Evolutionary conservation across 805 yeast species (phyloP).

Genomic region (Pichia cephalocereana): DNA sequence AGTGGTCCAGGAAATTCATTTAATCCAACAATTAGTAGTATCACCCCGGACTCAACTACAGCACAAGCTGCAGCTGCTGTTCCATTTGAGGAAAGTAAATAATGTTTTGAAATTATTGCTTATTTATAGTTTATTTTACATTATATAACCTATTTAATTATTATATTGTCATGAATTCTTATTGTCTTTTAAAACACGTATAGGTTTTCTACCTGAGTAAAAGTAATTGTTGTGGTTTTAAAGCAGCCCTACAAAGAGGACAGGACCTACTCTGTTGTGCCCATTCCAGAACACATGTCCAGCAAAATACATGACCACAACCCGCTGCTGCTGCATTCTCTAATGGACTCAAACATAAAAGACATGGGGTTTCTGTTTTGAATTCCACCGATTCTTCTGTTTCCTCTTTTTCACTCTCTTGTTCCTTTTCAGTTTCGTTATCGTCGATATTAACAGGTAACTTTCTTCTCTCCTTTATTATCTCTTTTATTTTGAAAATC

Average conservation of each 20-base stretch:
- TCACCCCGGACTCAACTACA: conserved; percentile 15
- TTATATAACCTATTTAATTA: neutral
- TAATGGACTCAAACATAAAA: conserved; percentile 78
- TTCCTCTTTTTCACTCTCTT: conserved; percentile 44
- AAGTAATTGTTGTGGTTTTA: conserved; percentile 57
- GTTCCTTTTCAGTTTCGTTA: neutral
- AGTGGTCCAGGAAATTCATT: neutral
- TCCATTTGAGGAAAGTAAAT: conserved; percentile 16
- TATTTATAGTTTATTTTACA: neutral
- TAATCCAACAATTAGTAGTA: conserved; percentile 12
- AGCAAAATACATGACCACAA: conserved; percentile 92
- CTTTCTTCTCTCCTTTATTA: neutral
- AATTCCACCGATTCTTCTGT: conserved; percentile 53
- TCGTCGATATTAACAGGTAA: neutral
- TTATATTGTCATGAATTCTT: too few species aligned
- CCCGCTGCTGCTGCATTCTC: conserved; percentile 73
- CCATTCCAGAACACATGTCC: conserved; percentile 90
- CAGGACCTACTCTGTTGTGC: conserved; percentile 80
- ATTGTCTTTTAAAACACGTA: too few species aligned
- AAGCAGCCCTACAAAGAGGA: conserved; percentile 76
- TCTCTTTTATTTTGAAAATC: neutral
- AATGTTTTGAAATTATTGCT: neutral
- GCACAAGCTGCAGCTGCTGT: conserved; percentile 18
- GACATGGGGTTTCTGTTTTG: conserved; percentile 62
- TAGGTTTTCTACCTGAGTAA: neutral